phyloP scores from a whole-genome alignment of 2,329 filamentous ascomycete species.

The Fulvia fulva region DNA sequence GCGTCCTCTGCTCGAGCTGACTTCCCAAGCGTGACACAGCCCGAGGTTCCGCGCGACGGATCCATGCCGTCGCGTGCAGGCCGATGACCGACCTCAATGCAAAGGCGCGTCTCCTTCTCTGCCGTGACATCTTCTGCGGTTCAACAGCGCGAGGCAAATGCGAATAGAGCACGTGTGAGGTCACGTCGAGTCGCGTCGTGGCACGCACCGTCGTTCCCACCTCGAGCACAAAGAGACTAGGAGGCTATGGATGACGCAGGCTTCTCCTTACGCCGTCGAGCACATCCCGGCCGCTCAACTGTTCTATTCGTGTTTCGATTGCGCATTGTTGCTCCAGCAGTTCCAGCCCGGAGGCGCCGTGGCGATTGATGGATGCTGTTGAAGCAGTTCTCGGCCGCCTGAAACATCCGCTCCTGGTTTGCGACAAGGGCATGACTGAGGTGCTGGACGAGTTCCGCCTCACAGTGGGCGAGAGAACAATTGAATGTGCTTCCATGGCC shows the following conservation, averaged over 20 bases:
- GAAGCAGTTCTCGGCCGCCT: background rate
- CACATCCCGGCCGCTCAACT: background rate
- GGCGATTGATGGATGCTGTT: background rate
- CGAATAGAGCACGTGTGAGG: background rate
- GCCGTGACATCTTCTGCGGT: background rate
- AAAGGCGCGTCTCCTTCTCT: background rate
- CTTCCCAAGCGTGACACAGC: background rate
- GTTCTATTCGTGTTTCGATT: background rate
- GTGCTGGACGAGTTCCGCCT: background rate
- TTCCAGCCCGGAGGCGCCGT: background rate
- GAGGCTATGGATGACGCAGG: background rate
- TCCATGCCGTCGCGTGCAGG: constrained; percentile 1
- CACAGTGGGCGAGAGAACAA: background rate
- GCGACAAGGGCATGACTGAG: no score
- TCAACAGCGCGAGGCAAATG: background rate
- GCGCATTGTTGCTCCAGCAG: background rate
- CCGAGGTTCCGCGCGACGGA: background rate
- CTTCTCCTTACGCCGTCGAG: background rate
- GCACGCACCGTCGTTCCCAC: background rate
- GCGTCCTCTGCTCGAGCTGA: background rate
- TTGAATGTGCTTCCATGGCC: background rate
- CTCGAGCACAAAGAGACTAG: background rate
- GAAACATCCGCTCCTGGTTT: background rate
- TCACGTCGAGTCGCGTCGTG: background rate
- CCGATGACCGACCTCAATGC: background rate